These are phyloP conservation scores for Aspergillus alliaceus DNA, from an alignment of 2,329 filamentous ascomycete genomes.

Conservation along the genomic window DNA sequence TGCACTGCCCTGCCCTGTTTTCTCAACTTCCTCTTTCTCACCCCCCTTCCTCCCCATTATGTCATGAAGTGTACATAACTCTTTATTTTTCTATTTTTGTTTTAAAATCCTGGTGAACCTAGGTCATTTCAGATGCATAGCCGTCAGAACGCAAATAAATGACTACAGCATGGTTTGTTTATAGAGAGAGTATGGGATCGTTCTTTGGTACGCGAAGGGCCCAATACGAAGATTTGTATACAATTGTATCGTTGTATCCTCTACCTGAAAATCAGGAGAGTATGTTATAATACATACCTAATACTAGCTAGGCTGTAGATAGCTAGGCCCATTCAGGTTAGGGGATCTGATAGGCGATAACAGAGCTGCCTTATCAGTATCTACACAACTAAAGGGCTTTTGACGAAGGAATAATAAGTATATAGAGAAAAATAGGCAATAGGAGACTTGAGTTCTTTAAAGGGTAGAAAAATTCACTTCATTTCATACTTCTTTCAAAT, in stretches of 20 bases:
- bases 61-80: constrained; percentile 36
- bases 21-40: background rate
- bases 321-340: constrained; percentile 4
- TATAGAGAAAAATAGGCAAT: too few relatives aligned
- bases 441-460: background rate
- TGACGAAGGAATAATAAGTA: too few relatives aligned
- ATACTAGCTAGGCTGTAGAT: too few relatives aligned
- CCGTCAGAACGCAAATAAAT: constrained; percentile 26
- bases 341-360: constrained; percentile 4
- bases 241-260: too few relatives aligned
- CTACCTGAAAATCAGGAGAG: too few relatives aligned
- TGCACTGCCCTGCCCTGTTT: background rate
- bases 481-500: background rate
- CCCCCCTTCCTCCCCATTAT: constrained; percentile 13
- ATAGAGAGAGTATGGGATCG: constrained; percentile 9
- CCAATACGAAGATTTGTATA: too few relatives aligned
- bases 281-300: too few relatives aligned
- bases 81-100: constrained; percentile 4
- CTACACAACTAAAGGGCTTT: too few relatives aligned
- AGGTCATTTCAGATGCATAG: constrained; percentile 1
- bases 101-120: constrained; percentile 3
- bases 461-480: background rate
- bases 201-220: too few relatives aligned
- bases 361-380: constrained; percentile 5
- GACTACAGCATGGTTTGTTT: constrained; percentile 11